Evolutionary conservation across 2,329 filamentous ascomycete genomes (phyloP).

Genomic region (Ramularia collo-cygni): DNA sequence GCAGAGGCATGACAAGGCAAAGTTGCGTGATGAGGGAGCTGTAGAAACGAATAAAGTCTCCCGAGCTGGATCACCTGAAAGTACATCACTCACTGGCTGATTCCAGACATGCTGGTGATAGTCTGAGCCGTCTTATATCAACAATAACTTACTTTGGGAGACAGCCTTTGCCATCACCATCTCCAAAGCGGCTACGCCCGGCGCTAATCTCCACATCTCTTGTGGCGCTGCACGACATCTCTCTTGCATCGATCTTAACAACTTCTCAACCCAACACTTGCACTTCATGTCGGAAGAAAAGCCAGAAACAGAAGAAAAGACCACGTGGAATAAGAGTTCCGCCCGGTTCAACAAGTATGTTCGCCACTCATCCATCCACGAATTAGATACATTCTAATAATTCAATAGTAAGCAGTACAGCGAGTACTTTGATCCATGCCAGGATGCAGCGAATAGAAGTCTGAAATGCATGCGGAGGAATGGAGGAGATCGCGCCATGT

Average conservation of each 20-base stretch:
- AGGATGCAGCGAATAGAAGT: constrained; percentile 80
- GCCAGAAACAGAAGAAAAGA: constrained; percentile 12
- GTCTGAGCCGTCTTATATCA: too few relatives aligned
- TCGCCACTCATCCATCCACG: constrained; percentile 1
- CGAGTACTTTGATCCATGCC: constrained; percentile 91
- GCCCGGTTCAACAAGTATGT: constrained; percentile 36
- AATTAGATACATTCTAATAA: neutral
- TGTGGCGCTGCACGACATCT: neutral
- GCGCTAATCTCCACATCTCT: neutral
- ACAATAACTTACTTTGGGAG: too few relatives aligned
- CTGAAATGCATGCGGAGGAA: constrained; percentile 86
- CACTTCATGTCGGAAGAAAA: neutral
- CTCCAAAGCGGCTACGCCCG: neutral
- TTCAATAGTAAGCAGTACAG: constrained; percentile 70
- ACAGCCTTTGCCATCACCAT: too few relatives aligned
- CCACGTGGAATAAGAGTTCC: constrained; percentile 31
- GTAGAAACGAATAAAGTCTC: too few relatives aligned
- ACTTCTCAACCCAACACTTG: neutral
- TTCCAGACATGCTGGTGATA: too few relatives aligned
- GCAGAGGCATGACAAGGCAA: too few relatives aligned
- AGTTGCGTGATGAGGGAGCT: too few relatives aligned
- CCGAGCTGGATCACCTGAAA: too few relatives aligned
- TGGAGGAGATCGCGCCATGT: constrained; percentile 80
- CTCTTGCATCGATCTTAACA: neutral
- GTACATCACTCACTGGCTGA: too few relatives aligned